A percentile compares a stretch with the other conserved stretches of the same genome.
Conservation (phyloP, 495 filamentous ascomycete species). For the Penicillium riverlandense region DNA sequence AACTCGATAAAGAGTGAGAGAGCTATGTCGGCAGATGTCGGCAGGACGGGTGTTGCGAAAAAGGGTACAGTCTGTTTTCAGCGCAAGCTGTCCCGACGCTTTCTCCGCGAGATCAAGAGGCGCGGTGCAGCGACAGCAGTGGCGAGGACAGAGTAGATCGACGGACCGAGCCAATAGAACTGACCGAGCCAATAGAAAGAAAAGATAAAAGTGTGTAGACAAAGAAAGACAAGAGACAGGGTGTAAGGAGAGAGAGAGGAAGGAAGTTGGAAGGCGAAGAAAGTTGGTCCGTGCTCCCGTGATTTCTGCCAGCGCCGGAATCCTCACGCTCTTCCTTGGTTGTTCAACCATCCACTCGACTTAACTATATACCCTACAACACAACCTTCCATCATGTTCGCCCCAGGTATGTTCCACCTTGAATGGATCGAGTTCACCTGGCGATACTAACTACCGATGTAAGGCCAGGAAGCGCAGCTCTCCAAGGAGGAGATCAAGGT, state of each 20-base stretch:
- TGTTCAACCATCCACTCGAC: not conserved
- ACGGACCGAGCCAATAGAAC: not conserved
- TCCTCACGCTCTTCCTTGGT: not conserved
- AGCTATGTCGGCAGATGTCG: too few relatives aligned
- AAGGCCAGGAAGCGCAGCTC: conserved; percentile 36
- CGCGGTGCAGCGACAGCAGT: not conserved
- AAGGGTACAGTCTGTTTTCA: conserved; percentile 10
- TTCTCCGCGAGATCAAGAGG: conserved; percentile 2
- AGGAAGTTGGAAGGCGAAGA: conserved; percentile 15
- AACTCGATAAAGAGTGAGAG: not conserved
- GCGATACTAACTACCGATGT: not conserved
- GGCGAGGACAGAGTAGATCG: not conserved
- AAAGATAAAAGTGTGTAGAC: not conserved
- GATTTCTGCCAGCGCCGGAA: conserved; percentile 13
- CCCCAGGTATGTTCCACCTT: conserved; percentile 26
- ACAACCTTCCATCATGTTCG: conserved; percentile 33
- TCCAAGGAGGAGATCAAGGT: conserved; percentile 43
- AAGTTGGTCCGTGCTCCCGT: conserved; percentile 25
- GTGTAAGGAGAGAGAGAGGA: conserved; percentile 3
- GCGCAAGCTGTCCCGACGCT: conserved; percentile 3
- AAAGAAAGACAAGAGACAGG: conserved; percentile 5
- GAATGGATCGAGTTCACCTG: not conserved
- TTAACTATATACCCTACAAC: not conserved
- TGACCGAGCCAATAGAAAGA: not conserved
- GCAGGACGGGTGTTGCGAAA: conserved; percentile 2